Base-by-base conservation (phyloP, 805 yeast species). In the Priceomyces medius region DNA sequence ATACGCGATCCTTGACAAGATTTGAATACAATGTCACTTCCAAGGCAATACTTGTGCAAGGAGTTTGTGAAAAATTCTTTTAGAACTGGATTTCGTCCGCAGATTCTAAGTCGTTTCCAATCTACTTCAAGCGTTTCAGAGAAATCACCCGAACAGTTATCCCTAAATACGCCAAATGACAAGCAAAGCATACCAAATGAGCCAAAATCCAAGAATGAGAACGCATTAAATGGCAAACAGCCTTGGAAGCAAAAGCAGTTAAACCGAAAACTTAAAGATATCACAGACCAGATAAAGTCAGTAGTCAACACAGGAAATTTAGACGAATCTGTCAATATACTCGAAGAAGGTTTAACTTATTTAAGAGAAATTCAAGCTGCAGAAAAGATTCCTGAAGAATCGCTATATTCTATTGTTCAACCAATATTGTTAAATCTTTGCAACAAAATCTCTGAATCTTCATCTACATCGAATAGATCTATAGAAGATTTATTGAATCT, bases 291-390 rank as follows among this genome's bases (percentile, higher is more conserved):
- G 46, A 56, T 70, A 34, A 40, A 45, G 7, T 42, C 45, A 3
- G 54, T 68, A 1, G 57, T 64, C 21, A 45, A 50, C 13, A 6
- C 49, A 4, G 37, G 41, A 12, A 29, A 35, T 8, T 45, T 64
- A 20, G 23, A 47, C 8, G 75, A 68, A 38, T 49, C 64, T 13
- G 42, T 59, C 19, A 69, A 63, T 23, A 68, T 70, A 35, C 59
- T 67, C 38, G 70, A 67, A 34, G 74, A 70, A 47, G 74, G 74
- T 2, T 49, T 68, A 21, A 44, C 61, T 20, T 70, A 64, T 47
- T 53, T 70, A 43, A 50, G 72, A 28, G 69, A 67, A 35, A 55
- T 68, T 40, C 71, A 68, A 47, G 50, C 32, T 5, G 51, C 55
- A 1, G 74, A 68, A 45, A 46, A 42, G 17, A 65, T 70, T 39